Conservation (phyloP, 768 basidiomycete genomes). For the Paxillus involutus region DNA sequence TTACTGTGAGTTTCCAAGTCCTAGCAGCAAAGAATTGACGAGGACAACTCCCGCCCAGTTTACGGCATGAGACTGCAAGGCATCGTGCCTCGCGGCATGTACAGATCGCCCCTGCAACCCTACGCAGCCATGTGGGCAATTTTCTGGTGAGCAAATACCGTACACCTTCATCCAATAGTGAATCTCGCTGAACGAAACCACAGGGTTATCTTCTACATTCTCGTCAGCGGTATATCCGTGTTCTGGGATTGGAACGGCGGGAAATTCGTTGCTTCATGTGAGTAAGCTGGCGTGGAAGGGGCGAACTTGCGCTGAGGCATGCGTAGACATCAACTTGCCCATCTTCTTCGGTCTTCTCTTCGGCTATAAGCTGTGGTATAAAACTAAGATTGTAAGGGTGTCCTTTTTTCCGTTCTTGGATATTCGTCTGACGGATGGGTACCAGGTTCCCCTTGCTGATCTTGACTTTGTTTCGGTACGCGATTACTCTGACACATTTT, state of each 20-base stretch:
- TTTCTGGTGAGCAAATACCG: constrained; percentile 51
- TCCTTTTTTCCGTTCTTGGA: neutral
- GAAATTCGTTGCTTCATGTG: constrained; percentile 47
- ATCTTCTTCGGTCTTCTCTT: constrained; percentile 46
- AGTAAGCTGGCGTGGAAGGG: neutral
- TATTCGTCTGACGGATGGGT: neutral
- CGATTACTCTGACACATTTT: neutral
- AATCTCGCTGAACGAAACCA: neutral
- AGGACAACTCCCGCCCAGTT: constrained; percentile 1
- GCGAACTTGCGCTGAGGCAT: neutral
- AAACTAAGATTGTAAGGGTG: constrained; percentile 20
- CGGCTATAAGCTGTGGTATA: constrained; percentile 40
- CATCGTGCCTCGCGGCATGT: constrained; percentile 60
- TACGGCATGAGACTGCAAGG: constrained; percentile 34
- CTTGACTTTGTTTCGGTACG: constrained; percentile 73
- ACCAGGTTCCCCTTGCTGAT: constrained; percentile 34
- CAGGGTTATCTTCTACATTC: constrained; percentile 48
- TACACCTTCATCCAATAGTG: constrained; percentile 13
- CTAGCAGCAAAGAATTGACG: constrained; percentile 33
- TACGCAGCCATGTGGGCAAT: constrained; percentile 71
- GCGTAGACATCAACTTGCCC: constrained; percentile 36
- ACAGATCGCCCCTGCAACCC: constrained; percentile 61
- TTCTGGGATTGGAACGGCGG: constrained; percentile 64
- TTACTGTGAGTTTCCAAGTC: constrained; percentile 50
- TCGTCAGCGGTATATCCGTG: constrained; percentile 54